Evolutionary conservation across 495 filamentous ascomycete species (phyloP), one percentile per base, ranked within the genome.

Genomic region (Daldinia concentrica): DNA sequence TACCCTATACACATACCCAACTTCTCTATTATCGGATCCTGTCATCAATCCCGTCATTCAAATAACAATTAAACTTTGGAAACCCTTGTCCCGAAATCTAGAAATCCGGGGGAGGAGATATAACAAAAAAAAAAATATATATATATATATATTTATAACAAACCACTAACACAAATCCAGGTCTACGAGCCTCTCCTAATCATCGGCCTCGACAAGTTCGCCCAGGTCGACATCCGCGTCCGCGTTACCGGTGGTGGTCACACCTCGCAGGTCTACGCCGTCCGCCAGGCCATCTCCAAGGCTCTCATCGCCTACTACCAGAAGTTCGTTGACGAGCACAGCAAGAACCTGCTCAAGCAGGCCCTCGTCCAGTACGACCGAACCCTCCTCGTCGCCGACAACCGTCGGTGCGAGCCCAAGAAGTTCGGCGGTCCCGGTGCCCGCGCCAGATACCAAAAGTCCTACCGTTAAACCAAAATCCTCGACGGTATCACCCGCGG

Each of bases 311-410:
- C 95, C 83, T 99, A 98, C 91, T 98, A 97, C 91, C 95, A 98
- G 89, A 99, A 99, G 87, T 99, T 90, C 86, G 93, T 99, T 83
- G 95, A 99, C 80, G 95, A 99, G 91, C 93, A 98, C 90, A 91
- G 91, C 86, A 99, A 99, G 92, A 99, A 98, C 90, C 87, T 91
- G 85, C 88, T 99, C 76, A 99, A 99, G 92, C 90, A 93, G 82
- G 91, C 92, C 69, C 88, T 98, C 69, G 90, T 92, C 78, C 88
- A 92, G 81, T 99, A 96, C 88, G 95, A 99, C 88, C 90, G 95
- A 76, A 97, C 92, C 81, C 87, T 99, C 70, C 90, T 99, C 75
- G 95, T 99, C 74, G 96, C 95, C 81, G 95, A 99, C 81, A 97
- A 97, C 88, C 88, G 95, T 75, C 92, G 95, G 69, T 91, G 91